Percentiles rank a stretch among this genome's conserved stretches.
Conservation (phyloP, 345 rosid genomes). For the Populus tremula region DNA sequence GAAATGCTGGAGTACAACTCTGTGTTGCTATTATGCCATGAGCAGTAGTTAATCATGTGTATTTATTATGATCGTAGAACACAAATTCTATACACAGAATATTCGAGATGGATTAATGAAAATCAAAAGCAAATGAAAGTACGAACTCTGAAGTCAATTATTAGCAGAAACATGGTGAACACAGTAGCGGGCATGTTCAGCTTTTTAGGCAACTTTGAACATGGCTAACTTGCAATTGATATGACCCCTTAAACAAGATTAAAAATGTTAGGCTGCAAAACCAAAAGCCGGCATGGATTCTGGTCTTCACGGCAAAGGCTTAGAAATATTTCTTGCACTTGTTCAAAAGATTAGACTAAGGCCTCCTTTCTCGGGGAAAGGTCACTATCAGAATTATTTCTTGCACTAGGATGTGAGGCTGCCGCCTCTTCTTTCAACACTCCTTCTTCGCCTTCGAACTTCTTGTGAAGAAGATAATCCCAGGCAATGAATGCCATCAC, state of each 20-base stretch:
- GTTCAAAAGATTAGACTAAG: neutral
- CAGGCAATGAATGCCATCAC: neutral
- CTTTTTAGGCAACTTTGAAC: neutral
- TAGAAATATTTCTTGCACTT: neutral
- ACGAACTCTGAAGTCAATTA: no score
- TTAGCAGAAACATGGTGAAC: no score
- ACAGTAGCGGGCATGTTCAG: neutral
- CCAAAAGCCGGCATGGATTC: neutral
- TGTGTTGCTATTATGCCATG: no score
- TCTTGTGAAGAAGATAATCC: neutral
- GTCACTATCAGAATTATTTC: neutral
- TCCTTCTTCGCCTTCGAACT: neutral
- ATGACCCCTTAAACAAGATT: neutral
- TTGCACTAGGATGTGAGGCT: neutral
- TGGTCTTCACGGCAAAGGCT: neutral
- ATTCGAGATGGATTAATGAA: no score
- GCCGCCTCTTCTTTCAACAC: neutral
- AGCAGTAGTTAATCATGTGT: no score
- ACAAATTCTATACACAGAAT: no score
- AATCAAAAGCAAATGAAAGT: no score
- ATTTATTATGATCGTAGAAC: neutral
- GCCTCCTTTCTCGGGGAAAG: neutral
- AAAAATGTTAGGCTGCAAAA: slow-evolving; percentile 20
- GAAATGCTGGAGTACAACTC: no score
- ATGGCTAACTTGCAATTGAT: neutral